phyloP scores from a whole-genome alignment of 768 basidiomycete species.

The Crassisporium funariophilum region DNA sequence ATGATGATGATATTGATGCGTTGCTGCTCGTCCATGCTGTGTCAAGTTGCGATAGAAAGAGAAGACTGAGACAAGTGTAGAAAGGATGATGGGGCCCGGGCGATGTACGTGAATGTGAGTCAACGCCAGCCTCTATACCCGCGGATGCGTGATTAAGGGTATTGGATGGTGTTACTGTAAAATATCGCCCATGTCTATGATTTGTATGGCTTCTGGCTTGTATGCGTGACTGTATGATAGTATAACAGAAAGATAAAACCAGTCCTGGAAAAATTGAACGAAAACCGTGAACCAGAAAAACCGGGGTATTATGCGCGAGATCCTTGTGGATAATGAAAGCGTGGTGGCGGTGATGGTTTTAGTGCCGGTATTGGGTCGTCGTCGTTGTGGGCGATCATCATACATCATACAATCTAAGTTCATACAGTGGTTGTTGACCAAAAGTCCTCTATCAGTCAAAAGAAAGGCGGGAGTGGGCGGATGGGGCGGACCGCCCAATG shows the following conservation, averaged over 20 bases:
- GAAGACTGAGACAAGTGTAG: conserved; percentile 3
- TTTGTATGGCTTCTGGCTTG: conserved; percentile 21
- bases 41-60: conserved; percentile 8
- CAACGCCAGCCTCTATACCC: conserved; percentile 17
- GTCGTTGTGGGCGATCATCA: conserved; percentile 21
- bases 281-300: conserved; percentile 20
- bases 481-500: not conserved
- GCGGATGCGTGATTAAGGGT: conserved; percentile 11
- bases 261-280: conserved; percentile 10
- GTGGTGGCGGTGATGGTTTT: conserved; percentile 6
- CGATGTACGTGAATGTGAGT: not conserved
- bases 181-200: conserved; percentile 21
- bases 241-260: conserved; percentile 11
- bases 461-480: conserved; percentile 1
- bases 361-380: conserved; percentile 14
- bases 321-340: conserved; percentile 11
- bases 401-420: conserved; percentile 29
- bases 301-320: conserved; percentile 7
- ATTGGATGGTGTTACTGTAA: conserved; percentile 16
- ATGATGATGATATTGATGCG: conserved; percentile 6
- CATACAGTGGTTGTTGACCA: conserved; percentile 18
- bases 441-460: conserved; percentile 21
- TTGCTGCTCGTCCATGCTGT: conserved; percentile 16
- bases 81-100: conserved; percentile 5
- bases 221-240: conserved; percentile 21